Evolutionary conservation across 1,139 yeast species (phyloP).

Genomic region (Geotrichum fermentans): DNA sequence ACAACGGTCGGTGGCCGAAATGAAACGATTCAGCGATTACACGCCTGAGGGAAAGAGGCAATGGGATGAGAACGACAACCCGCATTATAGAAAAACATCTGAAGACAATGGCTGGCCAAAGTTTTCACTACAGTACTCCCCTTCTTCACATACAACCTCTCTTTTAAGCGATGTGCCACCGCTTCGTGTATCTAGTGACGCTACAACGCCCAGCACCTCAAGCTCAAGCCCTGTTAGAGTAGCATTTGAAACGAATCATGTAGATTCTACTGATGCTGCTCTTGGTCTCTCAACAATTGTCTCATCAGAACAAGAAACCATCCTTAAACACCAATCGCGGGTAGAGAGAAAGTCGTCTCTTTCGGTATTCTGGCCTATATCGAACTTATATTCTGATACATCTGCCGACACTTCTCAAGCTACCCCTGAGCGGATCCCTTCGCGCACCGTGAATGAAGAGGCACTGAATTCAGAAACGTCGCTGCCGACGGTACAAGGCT

Average conservation of each 20-base stretch:
- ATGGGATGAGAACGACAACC: not conserved
- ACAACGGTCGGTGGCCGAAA: not conserved
- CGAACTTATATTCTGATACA: not conserved
- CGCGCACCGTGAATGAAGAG: no score
- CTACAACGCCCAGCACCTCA: constrained; percentile 5
- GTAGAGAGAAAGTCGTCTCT: not conserved
- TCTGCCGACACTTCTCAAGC: no score
- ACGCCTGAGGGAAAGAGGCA: not conserved
- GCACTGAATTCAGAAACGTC: no score
- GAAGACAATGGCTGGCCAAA: constrained; percentile 4
- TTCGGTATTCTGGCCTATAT: not conserved
- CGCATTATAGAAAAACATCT: not conserved
- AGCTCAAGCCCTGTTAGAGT: constrained; percentile 11
- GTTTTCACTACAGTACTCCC: not conserved
- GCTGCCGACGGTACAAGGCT: no score
- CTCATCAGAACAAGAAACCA: not conserved
- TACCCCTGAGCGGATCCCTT: no score
- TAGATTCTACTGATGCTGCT: not conserved
- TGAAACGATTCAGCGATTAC: not conserved
- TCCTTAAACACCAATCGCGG: not conserved
- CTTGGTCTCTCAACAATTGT: not conserved
- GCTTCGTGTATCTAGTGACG: constrained; percentile 9
- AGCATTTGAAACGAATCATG: constrained; percentile 6
- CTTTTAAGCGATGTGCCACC: not conserved
- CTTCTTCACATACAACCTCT: not conserved